Percentiles rank a stretch among this genome's conserved stretches.
These are phyloP conservation scores for Fusarium tricinctum DNA, from an alignment of 2,329 filamentous ascomycete genomes.

Conservation along the genomic window DNA sequence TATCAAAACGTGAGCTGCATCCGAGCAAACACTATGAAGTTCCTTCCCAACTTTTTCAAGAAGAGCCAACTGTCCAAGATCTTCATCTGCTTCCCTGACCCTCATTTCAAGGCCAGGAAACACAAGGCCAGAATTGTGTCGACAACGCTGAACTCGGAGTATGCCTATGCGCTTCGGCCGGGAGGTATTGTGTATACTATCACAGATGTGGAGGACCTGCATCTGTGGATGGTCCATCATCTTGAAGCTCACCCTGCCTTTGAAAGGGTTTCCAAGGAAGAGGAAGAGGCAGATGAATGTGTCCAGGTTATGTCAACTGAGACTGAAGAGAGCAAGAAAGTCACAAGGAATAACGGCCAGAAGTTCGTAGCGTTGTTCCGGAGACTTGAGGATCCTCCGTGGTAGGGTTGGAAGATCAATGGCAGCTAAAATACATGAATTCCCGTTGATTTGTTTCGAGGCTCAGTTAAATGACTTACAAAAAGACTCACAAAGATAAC, in stretches of 20 bases:
- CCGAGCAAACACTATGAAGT: conserved; percentile 98
- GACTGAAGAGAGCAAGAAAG: conserved; percentile 98
- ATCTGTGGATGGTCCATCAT: conserved; percentile 92
- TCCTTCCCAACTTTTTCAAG: conserved; percentile 96
- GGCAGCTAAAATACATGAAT: background rate
- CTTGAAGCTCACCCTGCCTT: conserved; percentile 84
- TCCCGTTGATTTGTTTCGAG: background rate
- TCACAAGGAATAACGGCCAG: conserved; percentile 86
- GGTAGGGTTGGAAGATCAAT: conserved; percentile 62
- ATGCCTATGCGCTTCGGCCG: conserved; percentile 86
- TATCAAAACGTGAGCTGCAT: conserved; percentile 93
- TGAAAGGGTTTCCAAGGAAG: conserved; percentile 77
- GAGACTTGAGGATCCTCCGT: conserved; percentile 82
- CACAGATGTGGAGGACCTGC: conserved; percentile 95
- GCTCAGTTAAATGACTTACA: background rate
- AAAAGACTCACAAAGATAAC: background rate
- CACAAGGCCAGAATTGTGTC: conserved; percentile 97
- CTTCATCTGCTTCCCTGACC: conserved; percentile 98
- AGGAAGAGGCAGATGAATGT: conserved; percentile 77
- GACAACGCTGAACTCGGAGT: conserved; percentile 89
- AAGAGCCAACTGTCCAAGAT: conserved; percentile 87
- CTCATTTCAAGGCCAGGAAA: conserved; percentile 97
- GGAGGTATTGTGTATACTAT: conserved; percentile 95
- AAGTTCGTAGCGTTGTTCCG: conserved; percentile 94
- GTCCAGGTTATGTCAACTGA: conserved; percentile 82